Conservation (phyloP, 805 yeast genomes). For the Candida chilensis region DNA sequence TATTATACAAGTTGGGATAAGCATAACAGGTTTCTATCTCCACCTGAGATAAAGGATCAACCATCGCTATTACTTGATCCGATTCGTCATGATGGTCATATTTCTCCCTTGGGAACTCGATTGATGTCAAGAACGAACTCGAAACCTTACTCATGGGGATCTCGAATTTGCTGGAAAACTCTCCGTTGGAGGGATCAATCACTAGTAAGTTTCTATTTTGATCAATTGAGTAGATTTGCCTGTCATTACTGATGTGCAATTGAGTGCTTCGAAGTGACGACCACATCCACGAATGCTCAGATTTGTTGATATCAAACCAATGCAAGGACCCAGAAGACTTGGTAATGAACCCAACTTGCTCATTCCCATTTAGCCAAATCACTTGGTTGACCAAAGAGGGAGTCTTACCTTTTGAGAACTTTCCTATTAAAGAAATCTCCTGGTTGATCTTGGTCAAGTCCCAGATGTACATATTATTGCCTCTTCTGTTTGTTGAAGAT, state of each 20-base stretch:
- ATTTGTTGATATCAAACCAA: slow-evolving; percentile 41
- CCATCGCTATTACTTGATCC: slow-evolving; percentile 2
- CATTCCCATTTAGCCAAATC: slow-evolving; percentile 41
- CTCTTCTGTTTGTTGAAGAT: slow-evolving; percentile 44
- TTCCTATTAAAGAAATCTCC: slow-evolving; percentile 46
- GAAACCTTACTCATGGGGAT: too few species aligned
- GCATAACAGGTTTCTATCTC: slow-evolving; percentile 49
- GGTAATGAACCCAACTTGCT: slow-evolving; percentile 41
- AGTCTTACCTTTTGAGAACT: slow-evolving; percentile 55
- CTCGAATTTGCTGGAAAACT: neutral
- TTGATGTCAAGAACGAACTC: too few species aligned
- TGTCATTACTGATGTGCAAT: neutral
- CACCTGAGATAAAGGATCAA: slow-evolving; percentile 34
- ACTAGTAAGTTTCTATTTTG: neutral
- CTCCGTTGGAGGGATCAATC: neutral
- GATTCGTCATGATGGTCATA: too few species aligned
- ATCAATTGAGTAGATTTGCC: neutral
- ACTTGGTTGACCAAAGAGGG: slow-evolving; percentile 41
- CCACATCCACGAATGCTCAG: slow-evolving; percentile 29
- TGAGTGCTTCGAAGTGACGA: slow-evolving; percentile 17
- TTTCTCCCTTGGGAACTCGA: too few species aligned
- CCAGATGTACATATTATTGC: slow-evolving; percentile 59
- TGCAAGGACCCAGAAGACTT: slow-evolving; percentile 51
- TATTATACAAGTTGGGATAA: slow-evolving; percentile 8
- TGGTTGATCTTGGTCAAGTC: slow-evolving; percentile 43